A percentile compares a stretch with the other conserved stretches of the same genome.
phyloP scores from a whole-genome alignment of 2,329 filamentous ascomycete species.

The Clonostachys rhizophaga region DNA sequence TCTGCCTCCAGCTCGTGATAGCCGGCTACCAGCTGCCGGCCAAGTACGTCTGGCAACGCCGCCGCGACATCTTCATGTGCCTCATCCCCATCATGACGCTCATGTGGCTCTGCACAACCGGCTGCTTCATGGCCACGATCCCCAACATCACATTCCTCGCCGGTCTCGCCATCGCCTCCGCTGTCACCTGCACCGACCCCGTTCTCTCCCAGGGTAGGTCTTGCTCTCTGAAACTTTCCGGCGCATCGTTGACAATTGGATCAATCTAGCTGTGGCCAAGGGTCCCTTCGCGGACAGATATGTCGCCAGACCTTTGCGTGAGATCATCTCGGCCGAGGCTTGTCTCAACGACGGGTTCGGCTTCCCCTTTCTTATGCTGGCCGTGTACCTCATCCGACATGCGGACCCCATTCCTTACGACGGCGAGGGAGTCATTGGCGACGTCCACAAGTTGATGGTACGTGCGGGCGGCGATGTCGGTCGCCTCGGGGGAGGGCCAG shows the following conservation, averaged over 20 bases:
- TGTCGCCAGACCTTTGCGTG: conserved; percentile 49
- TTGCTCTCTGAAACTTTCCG: too few relatives aligned
- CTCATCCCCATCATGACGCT: conserved; percentile 57
- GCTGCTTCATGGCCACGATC: conserved; percentile 49
- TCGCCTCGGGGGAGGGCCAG: conserved; percentile 44
- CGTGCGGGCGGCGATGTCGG: conserved; percentile 34
- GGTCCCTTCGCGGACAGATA: conserved; percentile 53
- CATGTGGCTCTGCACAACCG: conserved; percentile 56
- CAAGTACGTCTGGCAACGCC: conserved; percentile 42
- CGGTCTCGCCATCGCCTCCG: conserved; percentile 53
- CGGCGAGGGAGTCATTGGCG: conserved; percentile 1
- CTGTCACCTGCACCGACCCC: conserved; percentile 58
- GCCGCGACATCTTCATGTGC: conserved; percentile 48
- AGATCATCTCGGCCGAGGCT: conserved; percentile 49
- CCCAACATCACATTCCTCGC: conserved; percentile 50
- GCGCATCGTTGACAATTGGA: too few relatives aligned
- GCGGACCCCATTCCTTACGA: conserved; percentile 22
- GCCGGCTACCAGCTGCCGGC: conserved; percentile 58
- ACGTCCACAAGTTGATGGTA: conserved; percentile 5
- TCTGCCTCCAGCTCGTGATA: conserved; percentile 59
- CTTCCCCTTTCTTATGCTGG: conserved; percentile 54
- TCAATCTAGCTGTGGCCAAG: conserved; percentile 44
- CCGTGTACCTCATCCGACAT: conserved; percentile 51
- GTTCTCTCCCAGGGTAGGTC: conserved; percentile 47
- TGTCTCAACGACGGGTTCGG: conserved; percentile 4